These are phyloP conservation scores for Phytophthora cryptogea DNA, from an alignment of 352 stramenopile genomes.

Conservation along the genomic window DNA sequence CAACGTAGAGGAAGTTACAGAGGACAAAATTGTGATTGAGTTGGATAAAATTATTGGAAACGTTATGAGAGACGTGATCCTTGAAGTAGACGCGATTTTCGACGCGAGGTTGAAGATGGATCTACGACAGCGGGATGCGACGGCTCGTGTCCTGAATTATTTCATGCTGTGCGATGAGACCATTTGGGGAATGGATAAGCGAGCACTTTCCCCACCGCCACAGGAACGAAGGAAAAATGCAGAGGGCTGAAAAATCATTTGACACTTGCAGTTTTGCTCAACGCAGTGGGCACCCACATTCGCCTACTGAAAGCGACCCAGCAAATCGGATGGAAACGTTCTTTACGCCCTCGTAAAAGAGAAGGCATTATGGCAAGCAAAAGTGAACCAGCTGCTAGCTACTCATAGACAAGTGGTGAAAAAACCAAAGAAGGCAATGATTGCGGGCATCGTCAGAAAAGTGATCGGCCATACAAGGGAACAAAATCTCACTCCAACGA, in stretches of 20 bases:
- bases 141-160: slow-evolving; percentile 24
- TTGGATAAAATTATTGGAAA: slow-evolving; percentile 9
- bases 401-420: neutral
- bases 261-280: slow-evolving; percentile 4
- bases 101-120: slow-evolving; percentile 15
- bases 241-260: slow-evolving; percentile 13
- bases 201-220: slow-evolving; percentile 15
- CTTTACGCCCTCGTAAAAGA: slow-evolving; percentile 17
- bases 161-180: slow-evolving; percentile 29
- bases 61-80: neutral
- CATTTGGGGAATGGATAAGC: slow-evolving; percentile 19
- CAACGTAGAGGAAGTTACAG: slow-evolving; percentile 21
- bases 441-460: neutral
- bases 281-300: slow-evolving; percentile 8
- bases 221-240: slow-evolving; percentile 10
- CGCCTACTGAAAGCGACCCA: neutral
- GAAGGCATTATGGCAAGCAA: slow-evolving; percentile 29
- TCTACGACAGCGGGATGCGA: slow-evolving; percentile 26
- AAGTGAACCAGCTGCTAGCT: slow-evolving; percentile 4
- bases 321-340: slow-evolving; percentile 7
- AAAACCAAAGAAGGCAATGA: neutral
- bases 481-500: neutral
- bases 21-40: slow-evolving; percentile 4
- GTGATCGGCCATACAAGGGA: neutral
- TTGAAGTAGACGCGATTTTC: slow-evolving; percentile 24